Base-by-base conservation (phyloP, 345 rosid species). In the Eucalyptus paniculata region DNA sequence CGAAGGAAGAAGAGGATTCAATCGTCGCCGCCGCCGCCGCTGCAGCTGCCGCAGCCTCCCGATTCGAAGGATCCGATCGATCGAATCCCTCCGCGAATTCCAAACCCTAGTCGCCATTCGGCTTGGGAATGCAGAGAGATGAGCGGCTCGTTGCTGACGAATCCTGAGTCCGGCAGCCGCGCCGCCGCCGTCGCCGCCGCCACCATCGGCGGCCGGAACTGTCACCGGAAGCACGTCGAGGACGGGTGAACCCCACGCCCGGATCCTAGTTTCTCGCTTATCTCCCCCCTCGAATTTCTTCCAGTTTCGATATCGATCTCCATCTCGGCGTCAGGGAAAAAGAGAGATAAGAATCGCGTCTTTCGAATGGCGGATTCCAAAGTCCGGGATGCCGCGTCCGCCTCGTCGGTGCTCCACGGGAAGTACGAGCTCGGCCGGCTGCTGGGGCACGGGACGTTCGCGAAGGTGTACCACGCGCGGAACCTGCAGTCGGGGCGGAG, bases 201-300 rank as follows among this genome's bases (percentile, higher is more conserved):
- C 91, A 91, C 94, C 53, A 89, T 93, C 88, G 97, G 96, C 96
- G 97, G 96, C 96, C 88, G 99, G 83, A 97, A 93, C 86, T 94
- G 98, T 92, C 98, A 97, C 95, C 96, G 98, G 88, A 96, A 97
- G 92, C 97, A 97, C 96, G 98, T 97, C 80, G 99, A 96, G 87
- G 99, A 96, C 97, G 99, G 99, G 96, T 97, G 98, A 97, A 93
- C 92, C 82, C 91, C 88, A 16, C 14, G 23, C 45, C 51, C 77
- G n/a, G 49, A 49, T 58, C 54, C 88, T 50, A 19, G n/a, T 87
- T 54, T 18, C 51, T 77, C 69, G 34, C 62, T 58, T 56, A 4
- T 23, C 80, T 26, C 9, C 58, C 24, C 37, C 47, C 28, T 15
- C n/a, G 12, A 32, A 30, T 72, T 49, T 45, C 50, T 82, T 44